These are phyloP conservation scores for Solanum chaucha DNA, from an alignment of 257 asterid genomes.

Conservation along the genomic window DNA sequence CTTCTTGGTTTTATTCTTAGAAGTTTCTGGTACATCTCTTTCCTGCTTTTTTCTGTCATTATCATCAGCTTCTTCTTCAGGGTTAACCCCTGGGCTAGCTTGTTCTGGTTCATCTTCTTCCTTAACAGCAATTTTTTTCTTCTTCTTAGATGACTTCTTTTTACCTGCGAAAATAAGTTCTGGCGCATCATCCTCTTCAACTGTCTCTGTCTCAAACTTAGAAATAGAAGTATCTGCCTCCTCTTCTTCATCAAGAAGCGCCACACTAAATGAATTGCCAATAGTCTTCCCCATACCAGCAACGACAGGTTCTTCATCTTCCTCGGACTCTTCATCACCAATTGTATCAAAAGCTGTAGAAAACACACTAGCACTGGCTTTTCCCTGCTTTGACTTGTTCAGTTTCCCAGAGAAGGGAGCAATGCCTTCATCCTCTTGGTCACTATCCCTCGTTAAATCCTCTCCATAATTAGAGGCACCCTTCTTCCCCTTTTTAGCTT, in stretches of 20 bases:
- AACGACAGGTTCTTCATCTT: constrained; percentile 31
- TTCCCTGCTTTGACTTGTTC: constrained; percentile 25
- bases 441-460: constrained; percentile 2
- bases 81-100: neutral
- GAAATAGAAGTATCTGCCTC: constrained; percentile 26
- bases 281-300: constrained; percentile 46
- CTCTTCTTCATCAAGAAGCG: constrained; percentile 18
- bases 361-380: constrained; percentile 19
- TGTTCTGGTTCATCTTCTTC: constrained; percentile 12
- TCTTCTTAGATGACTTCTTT: constrained; percentile 82
- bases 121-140: constrained; percentile 18
- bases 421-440: constrained; percentile 12
- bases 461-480: constrained; percentile 45
- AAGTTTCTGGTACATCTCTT: constrained; percentile 29
- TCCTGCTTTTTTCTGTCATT: constrained; percentile 6
- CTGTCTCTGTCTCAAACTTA: constrained; percentile 19
- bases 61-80: constrained; percentile 1
- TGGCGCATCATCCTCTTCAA: constrained; percentile 30
- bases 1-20: constrained; percentile 79
- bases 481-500: constrained; percentile 59
- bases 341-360: constrained; percentile 14
- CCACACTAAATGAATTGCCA: neutral
- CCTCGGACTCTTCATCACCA: constrained; percentile 30
- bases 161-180: constrained; percentile 59
- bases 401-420: constrained; percentile 24